Percentiles rank a stretch among this genome's conserved stretches.
phyloP scores from a whole-genome alignment of 2,329 filamentous ascomycete genomes.

The Alternaria infectoria region DNA sequence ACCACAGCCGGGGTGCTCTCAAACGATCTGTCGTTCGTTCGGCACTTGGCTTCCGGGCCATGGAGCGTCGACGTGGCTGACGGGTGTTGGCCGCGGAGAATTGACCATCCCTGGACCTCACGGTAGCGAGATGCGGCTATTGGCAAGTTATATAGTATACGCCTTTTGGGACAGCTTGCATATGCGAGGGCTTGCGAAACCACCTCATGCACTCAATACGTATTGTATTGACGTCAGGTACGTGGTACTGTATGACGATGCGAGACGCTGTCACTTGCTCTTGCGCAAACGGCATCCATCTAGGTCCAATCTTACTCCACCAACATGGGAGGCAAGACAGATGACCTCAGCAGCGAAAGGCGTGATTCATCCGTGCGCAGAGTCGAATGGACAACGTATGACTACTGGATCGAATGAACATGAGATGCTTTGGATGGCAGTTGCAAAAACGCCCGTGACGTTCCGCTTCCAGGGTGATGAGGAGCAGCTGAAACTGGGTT shows the following conservation, averaged over 20 bases:
- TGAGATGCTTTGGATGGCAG: background rate
- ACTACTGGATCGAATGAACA: background rate
- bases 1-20: background rate
- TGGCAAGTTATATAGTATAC: background rate
- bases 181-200: background rate
- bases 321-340: background rate
- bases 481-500: background rate
- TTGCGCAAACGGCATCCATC: background rate
- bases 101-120: background rate
- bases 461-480: background rate
- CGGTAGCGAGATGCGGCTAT: background rate
- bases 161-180: background rate
- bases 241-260: background rate
- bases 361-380: background rate
- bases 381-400: background rate
- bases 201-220: background rate
- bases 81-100: background rate
- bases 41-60: background rate
- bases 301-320: background rate
- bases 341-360: background rate
- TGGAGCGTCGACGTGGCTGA: constrained; percentile 8
- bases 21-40: background rate
- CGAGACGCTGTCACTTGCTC: background rate
- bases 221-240: background rate
- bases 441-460: background rate